Base-by-base conservation (phyloP, 495 filamentous ascomycete genomes). In the Cairneyella variabilis region DNA sequence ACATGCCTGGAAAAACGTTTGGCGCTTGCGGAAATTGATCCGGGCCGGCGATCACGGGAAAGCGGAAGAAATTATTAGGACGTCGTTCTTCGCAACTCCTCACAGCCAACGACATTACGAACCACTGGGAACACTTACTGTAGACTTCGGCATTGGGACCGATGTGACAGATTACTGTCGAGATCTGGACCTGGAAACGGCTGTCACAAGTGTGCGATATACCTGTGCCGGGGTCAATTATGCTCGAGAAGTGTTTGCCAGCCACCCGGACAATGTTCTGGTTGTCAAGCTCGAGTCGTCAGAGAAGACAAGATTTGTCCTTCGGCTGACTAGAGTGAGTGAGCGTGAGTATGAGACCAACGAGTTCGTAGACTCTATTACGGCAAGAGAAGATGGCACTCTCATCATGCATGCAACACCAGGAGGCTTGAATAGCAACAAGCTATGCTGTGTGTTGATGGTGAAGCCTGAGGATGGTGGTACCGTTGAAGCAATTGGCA, bases 41-140 rank as follows among this genome's bases (percentile, higher is more conserved):
- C 62, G 68, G 5, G 56, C 63, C 0, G 72, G 71, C 8, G 59
- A 73, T 17, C 69, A 76, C 47, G 45, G 51, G 6, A 63, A 68
- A 23, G 79, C 78, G 0, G 72, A 71, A 41, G 59, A 69, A 26
- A 54, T 73, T 7, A 66, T 67, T n/a, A 54, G 69, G 34, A 41
- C 57, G 14, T 68, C 68, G 3, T 74, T 76, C 53, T 72, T 69
- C 40, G 69, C 66, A 20, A 72, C 64, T 18, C 74, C 78, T n/a
- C 69, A 65, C 22, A 65, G 61, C 16, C 69, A 72, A 38, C 66
- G 71, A 14, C 62, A 71, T n/a, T 79, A 79, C 47, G 68, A 79
- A 34, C 70, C 74, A 22, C 66, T 77, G 1, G 75, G 69, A 2
- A 68, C 71, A 27, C 39, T 78, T 8, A 69, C 64, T 22, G 26